Conservation (phyloP, 2,329 filamentous ascomycete genomes). For the Colletotrichum coccodes region DNA sequence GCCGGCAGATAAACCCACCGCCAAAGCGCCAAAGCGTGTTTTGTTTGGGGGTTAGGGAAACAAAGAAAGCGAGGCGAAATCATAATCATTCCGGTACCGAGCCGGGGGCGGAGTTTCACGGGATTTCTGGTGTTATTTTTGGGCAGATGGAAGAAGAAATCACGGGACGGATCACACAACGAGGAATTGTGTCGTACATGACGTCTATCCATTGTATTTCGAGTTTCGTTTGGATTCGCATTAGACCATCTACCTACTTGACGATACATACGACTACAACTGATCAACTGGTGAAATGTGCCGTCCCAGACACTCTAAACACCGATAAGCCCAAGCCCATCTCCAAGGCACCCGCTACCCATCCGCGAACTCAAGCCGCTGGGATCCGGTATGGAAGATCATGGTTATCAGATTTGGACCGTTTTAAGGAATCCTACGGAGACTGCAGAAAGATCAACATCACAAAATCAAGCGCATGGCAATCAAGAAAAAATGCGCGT, state of each 20-base stretch:
- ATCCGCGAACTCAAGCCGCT: no score
- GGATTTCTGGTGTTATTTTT: background rate
- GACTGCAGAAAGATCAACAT: background rate
- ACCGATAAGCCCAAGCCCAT: no score
- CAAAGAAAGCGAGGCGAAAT: background rate
- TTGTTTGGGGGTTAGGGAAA: background rate
- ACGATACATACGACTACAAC: background rate
- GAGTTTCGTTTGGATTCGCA: constrained; percentile 3
- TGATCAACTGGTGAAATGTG: no score
- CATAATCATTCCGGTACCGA: background rate
- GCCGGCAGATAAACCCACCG: background rate
- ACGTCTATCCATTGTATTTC: background rate
- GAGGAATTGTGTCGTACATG: background rate
- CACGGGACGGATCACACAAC: background rate
- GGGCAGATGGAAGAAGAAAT: background rate
- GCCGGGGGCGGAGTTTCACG: constrained; percentile 14
- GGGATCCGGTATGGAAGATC: no score
- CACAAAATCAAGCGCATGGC: background rate
- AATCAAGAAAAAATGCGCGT: background rate
- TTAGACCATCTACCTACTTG: constrained; percentile 26
- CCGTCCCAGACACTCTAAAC: no score
- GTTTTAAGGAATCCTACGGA: no score
- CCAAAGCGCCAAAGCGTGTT: background rate
- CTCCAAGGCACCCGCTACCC: no score
- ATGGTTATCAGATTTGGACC: no score